Conservation (phyloP, 352 stramenopile species). For the Globisporangium parvum region DNA sequence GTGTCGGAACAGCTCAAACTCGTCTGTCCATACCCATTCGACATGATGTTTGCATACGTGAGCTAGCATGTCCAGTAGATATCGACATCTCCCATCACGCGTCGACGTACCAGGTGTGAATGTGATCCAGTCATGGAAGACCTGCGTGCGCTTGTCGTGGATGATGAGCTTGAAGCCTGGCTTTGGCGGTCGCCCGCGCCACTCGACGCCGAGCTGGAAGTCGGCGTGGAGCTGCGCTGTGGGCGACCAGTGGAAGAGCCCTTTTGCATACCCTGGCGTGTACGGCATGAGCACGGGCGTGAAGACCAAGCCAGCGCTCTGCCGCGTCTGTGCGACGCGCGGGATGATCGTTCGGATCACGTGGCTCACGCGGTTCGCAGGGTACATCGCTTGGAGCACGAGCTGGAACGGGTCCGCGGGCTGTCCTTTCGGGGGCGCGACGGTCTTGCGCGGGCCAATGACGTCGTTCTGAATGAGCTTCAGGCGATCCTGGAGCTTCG, state of each 20-base stretch:
- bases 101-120: conserved; percentile 52
- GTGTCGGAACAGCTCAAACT: conserved; percentile 70
- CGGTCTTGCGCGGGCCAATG: conserved; percentile 73
- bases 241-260: conserved; percentile 69
- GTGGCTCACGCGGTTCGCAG: conserved; percentile 63
- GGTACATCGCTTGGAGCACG: conserved; percentile 83
- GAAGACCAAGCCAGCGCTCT: conserved; percentile 75
- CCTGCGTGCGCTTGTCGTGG: conserved; percentile 77
- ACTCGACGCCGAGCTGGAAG: conserved; percentile 82
- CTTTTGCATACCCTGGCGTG: conserved; percentile 70
- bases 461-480: conserved; percentile 89
- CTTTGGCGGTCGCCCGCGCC: conserved; percentile 65
- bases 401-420: conserved; percentile 77
- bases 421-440: conserved; percentile 68
- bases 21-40: conserved; percentile 42
- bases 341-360: conserved; percentile 75
- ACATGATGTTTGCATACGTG: neutral
- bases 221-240: conserved; percentile 46
- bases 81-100: no score
- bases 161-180: conserved; percentile 82
- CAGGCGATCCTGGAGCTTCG: conserved; percentile 80
- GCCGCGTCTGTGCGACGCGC: conserved; percentile 63
- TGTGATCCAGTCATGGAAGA: conserved; percentile 87
- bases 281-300: conserved; percentile 75
- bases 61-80: neutral